Conservation (phyloP, 2,329 filamentous ascomycete genomes). For the Penicillium sp. region DNA sequence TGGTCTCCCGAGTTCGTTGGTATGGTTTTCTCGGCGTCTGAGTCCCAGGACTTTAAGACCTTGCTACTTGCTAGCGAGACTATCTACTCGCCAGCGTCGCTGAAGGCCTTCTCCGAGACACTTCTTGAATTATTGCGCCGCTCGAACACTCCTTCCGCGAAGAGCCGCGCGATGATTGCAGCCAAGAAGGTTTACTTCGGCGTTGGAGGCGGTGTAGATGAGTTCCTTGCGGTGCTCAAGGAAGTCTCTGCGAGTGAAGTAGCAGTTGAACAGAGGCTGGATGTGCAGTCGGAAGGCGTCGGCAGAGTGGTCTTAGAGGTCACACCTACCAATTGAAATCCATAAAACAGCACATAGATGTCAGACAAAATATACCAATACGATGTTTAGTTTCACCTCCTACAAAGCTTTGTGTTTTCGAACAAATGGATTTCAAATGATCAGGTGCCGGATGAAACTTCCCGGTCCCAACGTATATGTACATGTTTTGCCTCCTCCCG, state of each 20-base stretch:
- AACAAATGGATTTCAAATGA: conserved; percentile 29
- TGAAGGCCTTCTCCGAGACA: conserved; percentile 56
- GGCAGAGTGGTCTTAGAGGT: conserved; percentile 46
- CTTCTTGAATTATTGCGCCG: conserved; percentile 51
- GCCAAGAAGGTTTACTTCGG: conserved; percentile 68
- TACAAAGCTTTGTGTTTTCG: not conserved
- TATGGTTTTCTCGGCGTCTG: conserved; percentile 40
- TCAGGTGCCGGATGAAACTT: conserved; percentile 28
- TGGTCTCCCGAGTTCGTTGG: conserved; percentile 55
- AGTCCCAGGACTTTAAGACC: conserved; percentile 35
- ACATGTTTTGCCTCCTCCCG: conserved; percentile 28
- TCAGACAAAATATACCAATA: not conserved
- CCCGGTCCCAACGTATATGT: conserved; percentile 35
- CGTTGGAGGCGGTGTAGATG: conserved; percentile 64
- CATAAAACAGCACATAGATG: not conserved
- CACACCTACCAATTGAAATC: conserved; percentile 6
- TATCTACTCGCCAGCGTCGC: conserved; percentile 59
- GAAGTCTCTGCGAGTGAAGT: conserved; percentile 27
- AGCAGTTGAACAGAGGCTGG: conserved; percentile 32
- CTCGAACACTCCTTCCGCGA: conserved; percentile 20
- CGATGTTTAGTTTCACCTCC: not conserved
- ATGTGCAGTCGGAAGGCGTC: conserved; percentile 45
- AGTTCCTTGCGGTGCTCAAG: conserved; percentile 46
- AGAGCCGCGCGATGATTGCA: conserved; percentile 55
- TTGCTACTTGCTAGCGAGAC: conserved; percentile 63